These are phyloP conservation scores for Phaffia rhodozyma DNA, from an alignment of 1,284 basidiomycete species.

Conservation along the genomic window DNA sequence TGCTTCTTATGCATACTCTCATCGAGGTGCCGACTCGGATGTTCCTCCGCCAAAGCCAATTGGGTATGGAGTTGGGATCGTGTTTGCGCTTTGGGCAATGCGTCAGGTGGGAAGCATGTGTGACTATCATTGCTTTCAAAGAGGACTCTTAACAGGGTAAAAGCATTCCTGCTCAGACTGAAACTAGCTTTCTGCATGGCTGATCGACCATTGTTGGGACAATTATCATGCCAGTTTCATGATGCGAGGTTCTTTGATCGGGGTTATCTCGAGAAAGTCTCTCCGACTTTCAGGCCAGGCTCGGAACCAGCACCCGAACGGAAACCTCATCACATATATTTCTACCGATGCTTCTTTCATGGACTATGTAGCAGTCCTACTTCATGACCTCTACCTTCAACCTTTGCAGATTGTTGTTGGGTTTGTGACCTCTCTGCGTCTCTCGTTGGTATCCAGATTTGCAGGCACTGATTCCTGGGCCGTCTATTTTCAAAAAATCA, in stretches of 20 bases:
- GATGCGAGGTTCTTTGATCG: slow-evolving; percentile 7
- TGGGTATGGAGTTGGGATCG: slow-evolving; percentile 4
- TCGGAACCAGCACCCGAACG: slow-evolving; percentile 10
- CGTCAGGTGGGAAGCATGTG: background rate
- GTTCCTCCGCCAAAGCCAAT: background rate
- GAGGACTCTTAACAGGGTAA: background rate
- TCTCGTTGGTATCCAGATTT: no score
- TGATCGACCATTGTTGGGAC: background rate
- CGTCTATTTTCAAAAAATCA: no score
- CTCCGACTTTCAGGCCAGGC: slow-evolving; percentile 8
- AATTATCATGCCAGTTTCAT: slow-evolving; percentile 4
- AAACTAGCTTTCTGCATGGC: background rate
- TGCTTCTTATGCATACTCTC: slow-evolving; percentile 7
- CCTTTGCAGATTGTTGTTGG: slow-evolving; percentile 15
- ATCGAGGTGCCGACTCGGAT: background rate
- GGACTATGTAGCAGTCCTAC: slow-evolving; percentile 8
- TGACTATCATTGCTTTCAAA: slow-evolving; percentile 10
- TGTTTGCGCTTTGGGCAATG: slow-evolving; percentile 16
- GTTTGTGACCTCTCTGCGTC: no score
- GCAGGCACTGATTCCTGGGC: no score
- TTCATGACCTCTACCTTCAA: slow-evolving; percentile 15
- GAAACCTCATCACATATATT: background rate
- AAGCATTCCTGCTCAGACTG: background rate
- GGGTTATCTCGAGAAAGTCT: slow-evolving; percentile 12
- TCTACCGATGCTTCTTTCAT: slow-evolving; percentile 11